Evolutionary conservation across 2,329 filamentous ascomycete genomes (phyloP), one percentile per base, ranked within the genome.

Genomic region (Huntiella decipiens): DNA sequence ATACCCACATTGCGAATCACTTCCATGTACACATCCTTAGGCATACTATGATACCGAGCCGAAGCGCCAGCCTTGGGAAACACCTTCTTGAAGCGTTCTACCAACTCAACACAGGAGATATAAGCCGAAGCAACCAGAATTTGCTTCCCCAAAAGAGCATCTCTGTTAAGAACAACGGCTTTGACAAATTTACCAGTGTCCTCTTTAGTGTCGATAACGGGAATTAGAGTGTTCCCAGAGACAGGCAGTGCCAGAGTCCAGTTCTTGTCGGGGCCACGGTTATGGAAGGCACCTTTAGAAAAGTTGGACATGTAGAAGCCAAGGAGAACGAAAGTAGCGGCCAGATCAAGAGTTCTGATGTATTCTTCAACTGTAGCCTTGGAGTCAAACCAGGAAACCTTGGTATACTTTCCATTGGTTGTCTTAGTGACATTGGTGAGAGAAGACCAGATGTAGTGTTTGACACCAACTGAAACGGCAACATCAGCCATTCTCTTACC

Each of bases 331-430:
- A 74, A 75, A 0, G 71, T 66, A 8, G 61, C 63, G 1, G 65
- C 63, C 2, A 77, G 56, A 0, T 63, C 64, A 2, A 67, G 57
- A 0, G 53, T 47, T 10, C 69, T 66, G 46, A 77, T 73, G 51
- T 77, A 74, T n/a, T 62, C 50, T 52, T 76, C 72, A 10, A 71
- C 65, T 31, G 67, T 57, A 28, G 70, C 68, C 55, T 78, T 78
- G 49, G 58, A 60, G 52, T 77, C 73, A 49, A 78, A 78, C 48
- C 70, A 66, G 40, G 58, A 48, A 5, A 69, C 63, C n/a, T 61
- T 52, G 3, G 55, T 36, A 2, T 67, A 55, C 1, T 52, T 55
- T 2, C 66, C 66, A 0, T 57, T 56, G 35, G 61, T 54, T 4
- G 61, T 47, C 34, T 65, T 54, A 1, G 57, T 60, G 22, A 61